phyloP scores from a whole-genome alignment of 306 rosid species.

The Cicer chorassanicum region DNA sequence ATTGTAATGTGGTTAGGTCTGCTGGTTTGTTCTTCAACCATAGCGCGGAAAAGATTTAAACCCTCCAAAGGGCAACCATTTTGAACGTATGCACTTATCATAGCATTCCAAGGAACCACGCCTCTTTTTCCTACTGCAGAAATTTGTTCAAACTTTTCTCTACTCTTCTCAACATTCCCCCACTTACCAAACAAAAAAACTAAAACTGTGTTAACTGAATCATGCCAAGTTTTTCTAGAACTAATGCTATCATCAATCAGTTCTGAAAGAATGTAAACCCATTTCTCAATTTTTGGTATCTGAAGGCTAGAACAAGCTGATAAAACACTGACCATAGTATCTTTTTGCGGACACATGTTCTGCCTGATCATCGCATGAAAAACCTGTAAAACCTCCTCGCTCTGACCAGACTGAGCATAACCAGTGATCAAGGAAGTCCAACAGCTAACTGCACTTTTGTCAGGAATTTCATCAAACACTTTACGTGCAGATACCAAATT shows the following conservation, averaged over 20 bases:
- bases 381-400: slow-evolving; percentile 55
- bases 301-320: slow-evolving; percentile 67
- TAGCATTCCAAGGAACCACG: slow-evolving; percentile 66
- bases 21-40: slow-evolving; percentile 48
- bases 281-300: slow-evolving; percentile 52
- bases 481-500: slow-evolving; percentile 51
- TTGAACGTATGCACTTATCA: slow-evolving; percentile 64
- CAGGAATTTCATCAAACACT: slow-evolving; percentile 69
- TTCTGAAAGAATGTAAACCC: slow-evolving; percentile 49
- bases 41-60: slow-evolving; percentile 53
- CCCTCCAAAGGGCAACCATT: slow-evolving; percentile 63
- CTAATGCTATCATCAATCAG: slow-evolving; percentile 10
- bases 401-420: slow-evolving; percentile 51
- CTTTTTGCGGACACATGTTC: slow-evolving; percentile 55
- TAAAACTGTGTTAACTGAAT: slow-evolving; percentile 51
- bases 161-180: slow-evolving; percentile 57
- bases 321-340: slow-evolving; percentile 61
- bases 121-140: slow-evolving; percentile 52
- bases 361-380: slow-evolving; percentile 54
- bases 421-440: slow-evolving; percentile 66
- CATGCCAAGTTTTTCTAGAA: slow-evolving; percentile 36
- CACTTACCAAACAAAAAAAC: slow-evolving; percentile 60
- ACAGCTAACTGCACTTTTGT: slow-evolving; percentile 44
- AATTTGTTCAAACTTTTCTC: slow-evolving; percentile 51
- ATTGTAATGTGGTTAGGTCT: slow-evolving; percentile 65